These are phyloP conservation scores for Quercus alba DNA, from an alignment of 306 rosid genomes.

Conservation along the genomic window DNA sequence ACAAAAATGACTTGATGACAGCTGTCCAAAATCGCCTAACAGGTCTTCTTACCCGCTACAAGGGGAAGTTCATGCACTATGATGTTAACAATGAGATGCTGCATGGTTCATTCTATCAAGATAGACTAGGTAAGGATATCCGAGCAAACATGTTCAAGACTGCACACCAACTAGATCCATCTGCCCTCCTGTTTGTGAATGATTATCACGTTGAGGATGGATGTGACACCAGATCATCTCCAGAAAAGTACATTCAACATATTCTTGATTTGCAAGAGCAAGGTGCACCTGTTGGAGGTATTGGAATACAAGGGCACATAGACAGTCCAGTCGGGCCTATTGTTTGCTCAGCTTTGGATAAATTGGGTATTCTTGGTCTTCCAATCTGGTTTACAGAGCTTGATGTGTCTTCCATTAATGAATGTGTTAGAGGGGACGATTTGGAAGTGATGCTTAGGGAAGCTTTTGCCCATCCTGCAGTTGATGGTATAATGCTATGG, in stretches of 20 bases:
- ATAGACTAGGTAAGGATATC: conserved; percentile 65
- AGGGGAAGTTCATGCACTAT: conserved; percentile 76
- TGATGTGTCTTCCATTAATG: conserved; percentile 76
- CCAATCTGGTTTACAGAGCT: conserved; percentile 94
- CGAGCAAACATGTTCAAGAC: conserved; percentile 83
- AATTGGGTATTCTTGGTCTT: conserved; percentile 66
- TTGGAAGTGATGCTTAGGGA: conserved; percentile 85
- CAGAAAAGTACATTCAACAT: conserved; percentile 74
- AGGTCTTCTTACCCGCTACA: conserved; percentile 63
- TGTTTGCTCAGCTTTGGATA: conserved; percentile 67
- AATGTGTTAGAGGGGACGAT: conserved; percentile 71
- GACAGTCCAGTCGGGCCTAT: conserved; percentile 85
- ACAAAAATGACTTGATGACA: conserved; percentile 51
- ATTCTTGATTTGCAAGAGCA: conserved; percentile 64
- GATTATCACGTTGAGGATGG: conserved; percentile 91
- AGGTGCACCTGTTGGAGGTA: conserved; percentile 86
- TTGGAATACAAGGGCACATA: conserved; percentile 91
- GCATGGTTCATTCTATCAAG: conserved; percentile 80
- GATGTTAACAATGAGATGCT: conserved; percentile 96
- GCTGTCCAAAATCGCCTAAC: conserved; percentile 77
- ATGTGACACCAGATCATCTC: conserved; percentile 58
- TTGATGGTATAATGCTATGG: conserved; percentile 84
- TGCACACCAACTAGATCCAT: conserved; percentile 67
- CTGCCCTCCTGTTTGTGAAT: conserved; percentile 64
- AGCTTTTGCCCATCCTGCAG: conserved; percentile 67